Percentiles rank a stretch among this genome's conserved stretches.
Conservation (phyloP, 208 protist genomes). For the Crithidia mellificae region DNA sequence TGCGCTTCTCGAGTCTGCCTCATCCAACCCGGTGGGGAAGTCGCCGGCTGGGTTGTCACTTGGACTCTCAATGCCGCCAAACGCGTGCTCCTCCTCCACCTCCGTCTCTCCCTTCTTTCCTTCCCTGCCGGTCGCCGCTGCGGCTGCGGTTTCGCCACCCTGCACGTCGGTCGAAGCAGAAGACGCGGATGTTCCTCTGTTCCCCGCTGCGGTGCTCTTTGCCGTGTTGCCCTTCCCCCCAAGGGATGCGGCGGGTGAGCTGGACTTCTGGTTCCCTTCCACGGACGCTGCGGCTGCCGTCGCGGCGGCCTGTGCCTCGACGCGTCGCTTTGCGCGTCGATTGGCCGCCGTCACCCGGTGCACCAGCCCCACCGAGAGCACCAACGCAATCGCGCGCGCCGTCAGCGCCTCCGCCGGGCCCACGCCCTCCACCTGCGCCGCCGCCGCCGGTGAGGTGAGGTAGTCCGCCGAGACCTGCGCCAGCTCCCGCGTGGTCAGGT, state of each 20-base stretch:
- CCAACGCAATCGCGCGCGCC: conserved; percentile 12
- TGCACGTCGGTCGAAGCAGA: no score
- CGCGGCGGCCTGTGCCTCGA: conserved; percentile 10
- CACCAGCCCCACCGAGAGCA: conserved; percentile 29
- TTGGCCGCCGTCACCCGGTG: conserved; percentile 25
- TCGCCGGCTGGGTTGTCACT: neutral
- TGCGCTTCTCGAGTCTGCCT: neutral
- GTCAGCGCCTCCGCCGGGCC: conserved; percentile 16
- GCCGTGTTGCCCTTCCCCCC: neutral
- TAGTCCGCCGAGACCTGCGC: conserved; percentile 15
- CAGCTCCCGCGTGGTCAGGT: conserved; percentile 23
- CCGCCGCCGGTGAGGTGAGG: conserved; percentile 19
- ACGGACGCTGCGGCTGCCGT: neutral
- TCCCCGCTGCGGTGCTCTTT: no score
- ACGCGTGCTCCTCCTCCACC: neutral
- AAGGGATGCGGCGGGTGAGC: neutral
- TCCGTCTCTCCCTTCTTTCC: no score
- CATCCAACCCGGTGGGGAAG: neutral
- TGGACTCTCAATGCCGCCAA: neutral
- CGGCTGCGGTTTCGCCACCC: no score
- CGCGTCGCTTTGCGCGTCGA: conserved; percentile 10
- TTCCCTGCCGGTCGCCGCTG: no score
- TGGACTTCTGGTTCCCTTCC: no score
- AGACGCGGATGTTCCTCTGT: no score
- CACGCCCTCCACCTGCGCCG: conserved; percentile 8